phyloP scores from a whole-genome alignment of 31 red algal genomes.

The Porphyra umbilicalis region DNA sequence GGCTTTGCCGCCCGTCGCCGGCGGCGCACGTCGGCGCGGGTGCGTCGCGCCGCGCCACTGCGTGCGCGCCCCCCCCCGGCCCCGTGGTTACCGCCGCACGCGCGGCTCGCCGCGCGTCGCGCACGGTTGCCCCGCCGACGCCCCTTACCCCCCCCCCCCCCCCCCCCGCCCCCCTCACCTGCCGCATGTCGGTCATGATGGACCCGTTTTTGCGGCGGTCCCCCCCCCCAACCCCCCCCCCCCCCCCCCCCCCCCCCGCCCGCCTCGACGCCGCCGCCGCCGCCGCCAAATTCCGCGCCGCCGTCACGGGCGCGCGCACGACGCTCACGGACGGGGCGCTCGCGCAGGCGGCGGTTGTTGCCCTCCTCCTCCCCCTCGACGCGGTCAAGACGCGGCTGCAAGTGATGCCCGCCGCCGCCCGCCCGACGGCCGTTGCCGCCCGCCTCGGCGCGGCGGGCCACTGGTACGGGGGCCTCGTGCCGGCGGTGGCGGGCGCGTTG shows the following conservation, averaged over 20 bases:
- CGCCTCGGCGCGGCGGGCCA: conserved; percentile 8
- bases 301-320: neutral
- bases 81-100: too few relatives aligned
- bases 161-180: neutral
- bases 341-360: conserved; percentile 30
- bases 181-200: too few relatives aligned
- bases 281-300: neutral
- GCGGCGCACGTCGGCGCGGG: too few relatives aligned
- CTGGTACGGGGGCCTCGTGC: conserved; percentile 31
- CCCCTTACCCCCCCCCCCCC: neutral
- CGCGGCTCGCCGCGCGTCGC: too few relatives aligned
- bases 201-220: neutral
- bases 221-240: neutral
- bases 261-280: neutral
- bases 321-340: conserved; percentile 25
- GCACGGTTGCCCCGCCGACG: neutral
- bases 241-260: neutral
- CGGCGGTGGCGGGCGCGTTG: conserved; percentile 47
- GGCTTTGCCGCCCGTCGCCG: too few relatives aligned
- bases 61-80: too few relatives aligned
- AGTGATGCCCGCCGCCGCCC: neutral
- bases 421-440: neutral
- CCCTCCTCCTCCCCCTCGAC: conserved; percentile 60
- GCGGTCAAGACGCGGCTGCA: conserved; percentile 56
- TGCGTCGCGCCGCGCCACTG: neutral